Percentiles rank a stretch among this genome's conserved stretches.
Evolutionary conservation across 495 filamentous ascomycete species (phyloP).

Genomic region (Chlorociboria aeruginascens): DNA sequence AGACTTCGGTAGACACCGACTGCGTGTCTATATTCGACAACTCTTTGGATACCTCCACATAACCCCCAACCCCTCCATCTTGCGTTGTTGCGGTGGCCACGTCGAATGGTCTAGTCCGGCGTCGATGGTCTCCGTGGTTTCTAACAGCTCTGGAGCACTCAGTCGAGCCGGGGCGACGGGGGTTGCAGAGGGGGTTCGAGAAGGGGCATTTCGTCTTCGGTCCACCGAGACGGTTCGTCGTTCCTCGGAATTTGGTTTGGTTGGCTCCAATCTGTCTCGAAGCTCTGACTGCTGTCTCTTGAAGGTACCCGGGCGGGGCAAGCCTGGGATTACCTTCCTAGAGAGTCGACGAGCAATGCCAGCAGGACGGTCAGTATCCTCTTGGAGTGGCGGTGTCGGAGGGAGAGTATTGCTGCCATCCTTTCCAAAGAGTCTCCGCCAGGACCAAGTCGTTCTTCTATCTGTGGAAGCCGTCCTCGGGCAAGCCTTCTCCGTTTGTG

Average conservation of each 20-base stretch:
- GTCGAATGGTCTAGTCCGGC: slow-evolving; percentile 1
- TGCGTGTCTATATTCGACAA: slow-evolving; percentile 15
- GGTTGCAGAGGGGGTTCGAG: slow-evolving; percentile 8
- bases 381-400: neutral
- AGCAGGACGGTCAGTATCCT: slow-evolving; percentile 18
- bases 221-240: slow-evolving; percentile 66
- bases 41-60: slow-evolving; percentile 11
- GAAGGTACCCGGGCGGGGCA: slow-evolving; percentile 66
- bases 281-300: slow-evolving; percentile 71
- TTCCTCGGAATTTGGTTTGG: slow-evolving; percentile 46
- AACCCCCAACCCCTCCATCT: slow-evolving; percentile 9
- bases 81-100: slow-evolving; percentile 1
- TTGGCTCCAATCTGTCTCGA: slow-evolving; percentile 56
- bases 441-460: slow-evolving; percentile 16
- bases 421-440: slow-evolving; percentile 24
- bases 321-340: slow-evolving; percentile 62
- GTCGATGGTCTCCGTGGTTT: slow-evolving; percentile 10
- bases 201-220: slow-evolving; percentile 18
- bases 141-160: slow-evolving; percentile 15
- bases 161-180: slow-evolving; percentile 4
- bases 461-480: slow-evolving; percentile 15
- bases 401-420: slow-evolving; percentile 6
- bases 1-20: slow-evolving; percentile 37
- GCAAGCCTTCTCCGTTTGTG: slow-evolving; percentile 15
- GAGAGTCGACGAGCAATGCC: slow-evolving; percentile 45